A percentile compares a stretch with the other conserved stretches of the same genome.
phyloP scores from a whole-genome alignment of 345 rosid species.

The Physaria fendleri region DNA sequence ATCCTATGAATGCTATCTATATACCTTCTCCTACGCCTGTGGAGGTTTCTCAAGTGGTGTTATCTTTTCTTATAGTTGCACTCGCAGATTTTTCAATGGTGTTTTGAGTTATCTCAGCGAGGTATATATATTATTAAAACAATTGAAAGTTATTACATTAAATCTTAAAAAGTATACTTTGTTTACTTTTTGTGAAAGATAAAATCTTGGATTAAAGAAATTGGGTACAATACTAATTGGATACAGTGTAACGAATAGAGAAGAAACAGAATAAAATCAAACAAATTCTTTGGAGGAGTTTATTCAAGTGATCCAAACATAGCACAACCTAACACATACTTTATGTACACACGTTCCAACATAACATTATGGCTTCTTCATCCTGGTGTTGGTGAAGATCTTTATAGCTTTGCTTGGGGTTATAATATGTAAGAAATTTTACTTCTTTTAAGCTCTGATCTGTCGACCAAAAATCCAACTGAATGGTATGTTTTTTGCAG shows the following conservation, averaged over 20 bases:
- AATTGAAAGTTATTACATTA: not conserved
- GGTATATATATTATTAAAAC: constrained; percentile 24
- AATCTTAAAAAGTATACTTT: too few species aligned
- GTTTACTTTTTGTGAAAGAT: too few species aligned
- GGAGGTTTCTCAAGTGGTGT: constrained; percentile 57
- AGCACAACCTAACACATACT: constrained; percentile 1
- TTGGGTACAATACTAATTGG: not conserved
- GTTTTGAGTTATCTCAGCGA: constrained; percentile 33
- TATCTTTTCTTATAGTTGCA: constrained; percentile 42
- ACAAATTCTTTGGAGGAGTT: constrained; percentile 1
- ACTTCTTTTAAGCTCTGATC: constrained; percentile 23
- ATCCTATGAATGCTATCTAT: constrained; percentile 60
- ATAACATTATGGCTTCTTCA: not conserved
- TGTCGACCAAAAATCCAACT: constrained; percentile 48
- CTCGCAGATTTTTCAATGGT: constrained; percentile 27
- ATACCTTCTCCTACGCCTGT: constrained; percentile 61
- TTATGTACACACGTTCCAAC: constrained; percentile 14
- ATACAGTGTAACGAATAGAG: not conserved
- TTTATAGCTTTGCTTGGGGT: not conserved
- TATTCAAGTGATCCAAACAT: constrained; percentile 5
- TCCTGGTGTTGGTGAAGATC: constrained; percentile 4
- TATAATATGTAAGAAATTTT: not conserved
- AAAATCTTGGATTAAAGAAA: too few species aligned
- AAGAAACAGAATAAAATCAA: constrained; percentile 2
- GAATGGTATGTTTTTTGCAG: constrained; percentile 35